phyloP scores from a whole-genome alignment of 805 yeast genomes.

The Ogataea glucozyma region DNA sequence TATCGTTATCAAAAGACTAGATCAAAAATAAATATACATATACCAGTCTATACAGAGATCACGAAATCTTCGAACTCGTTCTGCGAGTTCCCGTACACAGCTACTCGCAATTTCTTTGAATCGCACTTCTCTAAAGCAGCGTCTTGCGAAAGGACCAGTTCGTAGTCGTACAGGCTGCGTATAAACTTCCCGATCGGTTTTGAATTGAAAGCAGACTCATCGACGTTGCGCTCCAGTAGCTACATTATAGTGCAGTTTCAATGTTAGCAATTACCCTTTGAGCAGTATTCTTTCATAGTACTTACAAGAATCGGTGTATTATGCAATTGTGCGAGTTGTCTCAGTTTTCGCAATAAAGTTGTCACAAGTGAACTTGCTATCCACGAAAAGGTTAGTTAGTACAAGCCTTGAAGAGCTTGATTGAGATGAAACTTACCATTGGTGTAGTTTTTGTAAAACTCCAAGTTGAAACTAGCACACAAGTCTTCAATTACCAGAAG shows the following conservation, averaged over 20 bases:
- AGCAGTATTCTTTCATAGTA: neutral
- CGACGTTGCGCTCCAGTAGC: conserved; percentile 20
- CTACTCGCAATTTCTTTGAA: conserved; percentile 1
- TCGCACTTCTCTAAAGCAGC: neutral
- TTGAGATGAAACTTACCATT: conserved; percentile 26
- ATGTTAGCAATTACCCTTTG: conserved; percentile 6
- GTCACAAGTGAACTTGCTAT: conserved; percentile 24
- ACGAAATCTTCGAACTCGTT: neutral
- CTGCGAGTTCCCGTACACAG: conserved; percentile 9
- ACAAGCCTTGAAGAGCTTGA: neutral
- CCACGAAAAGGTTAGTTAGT: conserved; percentile 7
- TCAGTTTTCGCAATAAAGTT: conserved; percentile 19
- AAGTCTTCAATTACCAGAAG: conserved; percentile 32
- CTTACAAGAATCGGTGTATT: conserved; percentile 27
- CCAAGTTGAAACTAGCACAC: conserved; percentile 29
- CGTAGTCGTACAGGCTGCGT: conserved; percentile 26
- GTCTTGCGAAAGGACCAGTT: conserved; percentile 13
- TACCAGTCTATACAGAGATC: neutral
- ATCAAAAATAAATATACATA: neutral
- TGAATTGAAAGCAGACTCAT: conserved; percentile 18
- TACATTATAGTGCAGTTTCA: neutral
- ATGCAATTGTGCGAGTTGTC: conserved; percentile 25
- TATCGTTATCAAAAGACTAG: conserved; percentile 5
- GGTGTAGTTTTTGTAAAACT: conserved; percentile 24
- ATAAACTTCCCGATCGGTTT: conserved; percentile 24